Base-by-base conservation (phyloP, 116 monocot genomes). In the Iris pallida region DNA sequence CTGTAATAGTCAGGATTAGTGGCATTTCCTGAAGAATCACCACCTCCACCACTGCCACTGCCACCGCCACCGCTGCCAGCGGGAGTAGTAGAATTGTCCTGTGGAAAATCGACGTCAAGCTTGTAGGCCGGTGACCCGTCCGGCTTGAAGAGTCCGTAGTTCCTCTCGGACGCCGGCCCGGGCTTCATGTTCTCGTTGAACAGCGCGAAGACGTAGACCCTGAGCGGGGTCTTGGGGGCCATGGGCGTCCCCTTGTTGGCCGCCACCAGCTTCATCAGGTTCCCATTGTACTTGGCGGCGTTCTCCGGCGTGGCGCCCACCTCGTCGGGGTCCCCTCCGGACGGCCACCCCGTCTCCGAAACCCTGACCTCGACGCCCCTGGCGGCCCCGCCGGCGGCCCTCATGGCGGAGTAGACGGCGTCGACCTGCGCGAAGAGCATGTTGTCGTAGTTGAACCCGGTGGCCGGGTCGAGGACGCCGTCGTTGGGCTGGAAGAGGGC, bases 351-450 rank as follows among this genome's bases (percentile, higher is more conserved):
- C 7, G 78, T 71, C 65, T 51, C 69, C 20, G 69, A 69, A 4
- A 69, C 69, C 57, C 57, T 45, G 4, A 64, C 47, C 6, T 47
- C 18, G 45, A 8, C 45, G 6, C 47, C 47, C 18, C 16, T 13
- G 49, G 47, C 75, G 59, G 57, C 2, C 65, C 56, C 4, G 60
- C 59, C 44, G 7, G 60, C 75, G 42, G 65, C 66, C 60, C 7
- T 54, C 7, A 78, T 72, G 16, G 78, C 78, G 2, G 78, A 43
- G 40, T 64, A 47, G 3, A 78, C 59, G 10, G 78, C 78, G 66
- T 78, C 78, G 46, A 78, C 57, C 71, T 78, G 78, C 3, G 78
- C 78, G 53, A 64, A 47, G 9, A 78, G 65, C 79, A 79, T 79
- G 73, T 79, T 79, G 57, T 57, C 51, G 55, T 79, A 79, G 46